Evolutionary conservation across 208 protist species (phyloP), one percentile per base, ranked within the genome.

Genomic region (Trichomonas vaginalis): DNA sequence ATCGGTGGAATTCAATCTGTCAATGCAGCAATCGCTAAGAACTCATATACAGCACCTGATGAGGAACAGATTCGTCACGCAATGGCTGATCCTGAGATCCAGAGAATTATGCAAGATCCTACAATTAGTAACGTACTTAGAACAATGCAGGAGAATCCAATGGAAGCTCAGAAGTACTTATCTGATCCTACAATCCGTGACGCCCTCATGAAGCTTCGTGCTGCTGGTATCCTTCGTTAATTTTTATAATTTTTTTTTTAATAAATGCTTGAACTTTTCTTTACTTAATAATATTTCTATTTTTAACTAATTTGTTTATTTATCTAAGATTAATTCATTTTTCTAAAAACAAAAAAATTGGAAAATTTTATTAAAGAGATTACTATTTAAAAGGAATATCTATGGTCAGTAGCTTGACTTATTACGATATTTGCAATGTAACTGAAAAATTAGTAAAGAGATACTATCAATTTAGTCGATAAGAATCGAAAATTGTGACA

Each of bases 91-190:
- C 82, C 96, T 82, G 96, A 92, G 62, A 82, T 92, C 3, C 96
- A 96, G n/a, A 83, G 49, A 51, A 48, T 96, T 32, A 14, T 96
- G 3, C 37, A 95, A 10, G 96, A 96, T 96, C 96, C 96, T 35
- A 56, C 49, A 2, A 80, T 96, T 12, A 62, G 95, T 48, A 46
- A 80, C 21, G 40, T 96, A 6, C 48, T 96, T 21, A 23, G 12
- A 23, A 47, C 95, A 40, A 45, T 95, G 1, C 95, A 96, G n/a
- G 39, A n/a, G 1, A 92, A 96, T 40, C 95, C 95, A 40, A 48
- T 23, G 12, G 23, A 17, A 0, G 79, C 79, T 8, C 14, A 95
- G 39, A 95, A 96, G 2, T 49, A 86, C 23, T 10, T 96, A 12
- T 10, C 32, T 42, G 95, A 96, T 40, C 95, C 95, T 27, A 92